These are phyloP conservation scores for Nothophoma quercina DNA, from an alignment of 2,329 filamentous ascomycete species.

Conservation along the genomic window DNA sequence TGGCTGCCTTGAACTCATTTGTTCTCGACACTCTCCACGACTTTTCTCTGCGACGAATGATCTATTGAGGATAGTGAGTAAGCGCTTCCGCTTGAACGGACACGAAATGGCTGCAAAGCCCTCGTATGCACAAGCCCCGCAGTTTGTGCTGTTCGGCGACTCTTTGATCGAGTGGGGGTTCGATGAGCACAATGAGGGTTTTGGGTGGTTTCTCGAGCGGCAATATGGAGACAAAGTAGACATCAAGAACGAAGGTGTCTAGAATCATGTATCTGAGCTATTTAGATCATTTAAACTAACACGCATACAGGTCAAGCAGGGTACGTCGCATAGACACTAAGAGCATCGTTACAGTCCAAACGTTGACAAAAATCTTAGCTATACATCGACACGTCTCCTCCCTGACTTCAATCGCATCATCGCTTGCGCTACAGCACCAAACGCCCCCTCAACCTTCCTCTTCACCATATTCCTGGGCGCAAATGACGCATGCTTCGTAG, in stretches of 20 bases:
- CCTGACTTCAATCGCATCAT: slow-evolving; percentile 37
- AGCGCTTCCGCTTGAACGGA: too few species aligned
- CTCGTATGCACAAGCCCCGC: slow-evolving; percentile 5
- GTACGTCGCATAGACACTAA: slow-evolving; percentile 8
- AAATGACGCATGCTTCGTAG: slow-evolving; percentile 49
- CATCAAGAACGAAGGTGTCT: slow-evolving; percentile 41
- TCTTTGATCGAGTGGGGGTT: slow-evolving; percentile 47
- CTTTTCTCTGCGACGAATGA: not conserved
- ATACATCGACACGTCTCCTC: slow-evolving; percentile 37
- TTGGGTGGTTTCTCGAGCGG: slow-evolving; percentile 38
- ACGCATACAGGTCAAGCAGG: slow-evolving; percentile 30
- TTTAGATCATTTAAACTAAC: not conserved
- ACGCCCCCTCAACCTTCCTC: slow-evolving; percentile 41
- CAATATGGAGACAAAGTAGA: slow-evolving; percentile 36
- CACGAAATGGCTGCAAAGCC: not conserved
- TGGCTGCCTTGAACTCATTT: not conserved
- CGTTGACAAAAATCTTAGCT: slow-evolving; percentile 24
- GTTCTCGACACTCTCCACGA: too few species aligned
- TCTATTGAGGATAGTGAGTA: not conserved
- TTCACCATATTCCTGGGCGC: slow-evolving; percentile 52
- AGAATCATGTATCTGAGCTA: too few species aligned
- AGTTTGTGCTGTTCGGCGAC: slow-evolving; percentile 47
- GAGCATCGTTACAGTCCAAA: not conserved
- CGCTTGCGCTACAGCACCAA: slow-evolving; percentile 22
- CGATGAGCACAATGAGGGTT: slow-evolving; percentile 34